Conservation (phyloP, 306 rosid genomes). For the peach (Prunus persica) region Prunus_persica_NCBIv2 NC_034015.1:21316001-21316500, state of each 20-base stretch:
- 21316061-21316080: constrained; percentile 98
- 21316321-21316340: constrained; percentile 24
- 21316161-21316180: constrained; percentile 11
- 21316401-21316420: constrained; percentile 8
- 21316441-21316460: constrained; percentile 76
- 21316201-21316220: constrained; percentile 18
- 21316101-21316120: constrained; percentile 97
- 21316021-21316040: constrained; percentile 99
- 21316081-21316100: constrained; percentile 98
- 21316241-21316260: constrained; percentile 99
- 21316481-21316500: constrained; percentile 99
- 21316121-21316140: constrained; percentile 99
- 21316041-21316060: constrained; percentile 99
- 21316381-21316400: background rate
- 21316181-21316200: background rate
- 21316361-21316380: constrained; percentile 6
- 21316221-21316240: constrained; percentile 96
- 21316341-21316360: constrained; percentile 23
- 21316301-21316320: constrained; percentile 99
- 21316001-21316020: constrained; percentile 75
- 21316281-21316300: constrained; percentile 99
- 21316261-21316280: constrained; percentile 98
- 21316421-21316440: constrained; percentile 48
- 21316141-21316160: constrained; percentile 51
- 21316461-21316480: constrained; percentile 98